Percentiles rank a stretch among this genome's conserved stretches.
These are phyloP conservation scores for Starmerella floricola DNA, from an alignment of 805 yeast genomes.

Conservation along the genomic window DNA sequence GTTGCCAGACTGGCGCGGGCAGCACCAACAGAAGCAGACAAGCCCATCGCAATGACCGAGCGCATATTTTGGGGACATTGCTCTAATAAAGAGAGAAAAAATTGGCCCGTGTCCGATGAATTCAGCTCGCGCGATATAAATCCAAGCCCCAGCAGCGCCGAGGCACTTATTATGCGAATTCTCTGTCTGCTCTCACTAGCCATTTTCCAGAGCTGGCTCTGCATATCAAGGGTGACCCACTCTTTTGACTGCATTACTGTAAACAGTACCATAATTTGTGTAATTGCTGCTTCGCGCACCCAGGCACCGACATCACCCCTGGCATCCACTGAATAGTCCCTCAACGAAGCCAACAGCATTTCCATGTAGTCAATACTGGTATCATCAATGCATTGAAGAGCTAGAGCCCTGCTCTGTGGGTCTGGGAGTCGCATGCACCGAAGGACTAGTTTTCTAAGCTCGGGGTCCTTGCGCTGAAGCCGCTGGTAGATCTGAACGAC, in stretches of 20 bases:
- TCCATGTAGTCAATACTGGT: background rate
- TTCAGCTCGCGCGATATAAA: background rate
- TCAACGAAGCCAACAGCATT: slow-evolving; percentile 34
- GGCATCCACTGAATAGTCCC: slow-evolving; percentile 65
- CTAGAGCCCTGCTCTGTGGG: slow-evolving; percentile 18
- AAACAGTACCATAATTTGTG: slow-evolving; percentile 28
- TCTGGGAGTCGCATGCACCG: slow-evolving; percentile 5
- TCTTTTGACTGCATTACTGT: background rate
- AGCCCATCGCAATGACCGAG: slow-evolving; percentile 15
- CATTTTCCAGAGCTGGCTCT: slow-evolving; percentile 36
- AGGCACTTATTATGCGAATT: slow-evolving; percentile 36
- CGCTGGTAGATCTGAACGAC: background rate
- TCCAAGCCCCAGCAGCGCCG: slow-evolving; percentile 28
- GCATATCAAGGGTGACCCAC: slow-evolving; percentile 14
- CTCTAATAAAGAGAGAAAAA: background rate
- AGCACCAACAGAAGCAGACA: slow-evolving; percentile 15
- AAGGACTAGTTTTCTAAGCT: background rate
- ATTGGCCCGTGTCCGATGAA: slow-evolving; percentile 1
- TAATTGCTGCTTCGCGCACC: slow-evolving; percentile 44
- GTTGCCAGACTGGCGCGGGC: slow-evolving; percentile 4
- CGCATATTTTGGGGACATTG: slow-evolving; percentile 1
- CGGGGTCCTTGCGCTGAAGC: background rate
- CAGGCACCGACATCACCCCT: slow-evolving; percentile 90
- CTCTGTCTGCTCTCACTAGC: slow-evolving; percentile 53
- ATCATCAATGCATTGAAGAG: slow-evolving; percentile 2